phyloP scores from a whole-genome alignment of 352 stramenopile species.

The Globisporangium alternatum region DNA sequence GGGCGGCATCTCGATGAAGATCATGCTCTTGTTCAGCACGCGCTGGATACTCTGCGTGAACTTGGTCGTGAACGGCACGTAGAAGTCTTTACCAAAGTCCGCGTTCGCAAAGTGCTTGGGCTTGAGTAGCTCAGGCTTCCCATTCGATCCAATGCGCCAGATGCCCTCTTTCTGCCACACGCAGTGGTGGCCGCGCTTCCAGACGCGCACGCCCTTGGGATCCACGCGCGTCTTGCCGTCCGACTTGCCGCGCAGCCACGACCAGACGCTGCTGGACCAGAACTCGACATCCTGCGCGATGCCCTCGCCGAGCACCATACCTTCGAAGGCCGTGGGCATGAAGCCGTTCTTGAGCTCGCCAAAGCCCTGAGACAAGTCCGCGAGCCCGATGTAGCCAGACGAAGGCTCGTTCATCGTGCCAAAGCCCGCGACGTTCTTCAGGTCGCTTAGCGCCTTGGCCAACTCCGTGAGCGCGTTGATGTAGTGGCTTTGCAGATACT shows the following conservation, averaged over 20 bases:
- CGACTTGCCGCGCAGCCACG: conserved; percentile 55
- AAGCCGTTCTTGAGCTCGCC: conserved; percentile 69
- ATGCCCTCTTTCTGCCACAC: conserved; percentile 81
- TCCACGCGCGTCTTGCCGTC: conserved; percentile 49
- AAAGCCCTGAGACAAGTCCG: conserved; percentile 54
- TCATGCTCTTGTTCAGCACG: conserved; percentile 50
- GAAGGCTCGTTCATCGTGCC: conserved; percentile 91
- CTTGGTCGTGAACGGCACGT: conserved; percentile 67
- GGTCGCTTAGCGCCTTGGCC: conserved; percentile 51
- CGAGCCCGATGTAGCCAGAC: conserved; percentile 65
- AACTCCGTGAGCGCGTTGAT: conserved; percentile 70
- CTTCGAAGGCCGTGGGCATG: conserved; percentile 72
- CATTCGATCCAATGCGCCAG: conserved; percentile 52
- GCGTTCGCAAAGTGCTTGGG: conserved; percentile 68
- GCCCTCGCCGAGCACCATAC: conserved; percentile 75
- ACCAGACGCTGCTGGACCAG: conserved; percentile 71
- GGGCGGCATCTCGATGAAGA: conserved; percentile 82
- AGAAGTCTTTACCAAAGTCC: conserved; percentile 74
- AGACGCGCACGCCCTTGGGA: conserved; percentile 55
- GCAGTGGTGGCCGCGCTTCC: conserved; percentile 60
- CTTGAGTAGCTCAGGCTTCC: conserved; percentile 45
- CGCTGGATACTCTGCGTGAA: conserved; percentile 56
- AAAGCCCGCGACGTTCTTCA: conserved; percentile 88
- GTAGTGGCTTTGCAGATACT: conserved; percentile 88
- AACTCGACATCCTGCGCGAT: conserved; percentile 52